Percentiles rank a stretch among this genome's conserved stretches.
Evolutionary conservation across 1,139 yeast genomes (phyloP).

Genomic region (Lodderomyces jiufengensis): DNA sequence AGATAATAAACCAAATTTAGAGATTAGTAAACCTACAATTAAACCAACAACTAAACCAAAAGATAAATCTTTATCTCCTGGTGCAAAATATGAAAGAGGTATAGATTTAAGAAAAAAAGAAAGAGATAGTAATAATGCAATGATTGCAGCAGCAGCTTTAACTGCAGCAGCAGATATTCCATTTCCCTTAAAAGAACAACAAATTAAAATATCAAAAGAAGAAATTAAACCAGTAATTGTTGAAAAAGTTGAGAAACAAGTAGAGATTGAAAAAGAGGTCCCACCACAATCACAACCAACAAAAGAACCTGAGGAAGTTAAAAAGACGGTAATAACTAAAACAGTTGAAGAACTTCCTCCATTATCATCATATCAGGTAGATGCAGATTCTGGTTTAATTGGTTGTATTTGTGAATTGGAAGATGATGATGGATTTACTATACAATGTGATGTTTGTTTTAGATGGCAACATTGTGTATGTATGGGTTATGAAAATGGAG

Average conservation of each 20-base stretch:
- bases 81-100: conserved; percentile 33
- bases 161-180: conserved; percentile 73
- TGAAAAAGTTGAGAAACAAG: conserved; percentile 2
- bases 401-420: conserved; percentile 87
- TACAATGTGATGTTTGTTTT: conserved; percentile 87
- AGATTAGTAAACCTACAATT: too few species aligned
- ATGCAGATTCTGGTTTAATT: conserved; percentile 78
- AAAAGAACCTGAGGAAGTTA: not conserved
- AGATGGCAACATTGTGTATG: conserved; percentile 95
- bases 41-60: conserved; percentile 1
- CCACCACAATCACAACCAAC: not conserved
- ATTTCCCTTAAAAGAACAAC: conserved; percentile 36
- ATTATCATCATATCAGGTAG: conserved; percentile 51
- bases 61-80: conserved; percentile 9
- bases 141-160: conserved; percentile 67
- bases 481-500: conserved; percentile 70
- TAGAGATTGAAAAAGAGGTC: not conserved
- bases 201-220: conserved; percentile 15
- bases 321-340: not conserved
- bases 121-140: conserved; percentile 45
- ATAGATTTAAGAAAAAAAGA: conserved; percentile 36
- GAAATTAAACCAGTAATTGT: conserved; percentile 4
- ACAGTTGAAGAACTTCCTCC: conserved; percentile 25
- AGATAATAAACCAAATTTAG: conserved; percentile 1
- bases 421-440: conserved; percentile 93